Percentiles rank a stretch among this genome's conserved stretches.
These are phyloP conservation scores for Chrysanthemum lavandulifolium DNA, from an alignment of 129 eudicot species.

Conservation along the genomic window DNA sequence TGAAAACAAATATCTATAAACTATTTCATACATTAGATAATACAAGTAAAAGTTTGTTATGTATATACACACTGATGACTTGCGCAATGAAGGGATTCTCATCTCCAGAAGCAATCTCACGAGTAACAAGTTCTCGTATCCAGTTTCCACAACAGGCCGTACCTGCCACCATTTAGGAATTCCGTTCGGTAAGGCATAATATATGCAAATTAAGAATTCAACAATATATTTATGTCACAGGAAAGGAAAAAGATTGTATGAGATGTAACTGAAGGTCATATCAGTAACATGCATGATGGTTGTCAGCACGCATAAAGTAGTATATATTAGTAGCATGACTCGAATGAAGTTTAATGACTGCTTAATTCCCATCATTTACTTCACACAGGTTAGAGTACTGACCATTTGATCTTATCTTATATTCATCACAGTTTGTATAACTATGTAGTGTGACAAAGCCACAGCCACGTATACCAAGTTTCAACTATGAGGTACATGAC, in stretches of 20 bases:
- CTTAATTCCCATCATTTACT: not conserved
- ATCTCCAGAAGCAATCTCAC: constrained; percentile 87
- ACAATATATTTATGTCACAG: not conserved
- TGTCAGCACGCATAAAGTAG: constrained; percentile 9
- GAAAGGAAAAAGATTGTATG: not conserved
- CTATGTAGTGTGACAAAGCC: not conserved
- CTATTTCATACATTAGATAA: not conserved
- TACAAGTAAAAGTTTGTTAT: constrained; percentile 5
- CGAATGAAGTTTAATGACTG: not conserved
- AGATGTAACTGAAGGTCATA: not conserved
- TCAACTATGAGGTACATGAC: not conserved
- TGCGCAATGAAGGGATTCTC: constrained; percentile 66
- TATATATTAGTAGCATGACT: constrained; percentile 1
- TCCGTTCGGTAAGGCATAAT: not conserved
- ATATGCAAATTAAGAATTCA: constrained; percentile 7
- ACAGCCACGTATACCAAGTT: not conserved
- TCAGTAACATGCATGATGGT: not conserved
- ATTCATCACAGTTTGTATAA: not conserved
- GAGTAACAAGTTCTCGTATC: constrained; percentile 87
- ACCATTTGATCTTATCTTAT: not conserved
- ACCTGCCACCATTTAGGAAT: constrained; percentile 49
- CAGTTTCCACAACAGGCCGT: constrained; percentile 98
- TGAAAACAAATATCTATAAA: constrained; percentile 26
- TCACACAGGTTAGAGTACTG: not conserved
- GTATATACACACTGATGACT: constrained; percentile 63